phyloP scores from a whole-genome alignment of 2,329 filamentous ascomycete genomes.

The Penicillium sclerotiorum region DNA sequence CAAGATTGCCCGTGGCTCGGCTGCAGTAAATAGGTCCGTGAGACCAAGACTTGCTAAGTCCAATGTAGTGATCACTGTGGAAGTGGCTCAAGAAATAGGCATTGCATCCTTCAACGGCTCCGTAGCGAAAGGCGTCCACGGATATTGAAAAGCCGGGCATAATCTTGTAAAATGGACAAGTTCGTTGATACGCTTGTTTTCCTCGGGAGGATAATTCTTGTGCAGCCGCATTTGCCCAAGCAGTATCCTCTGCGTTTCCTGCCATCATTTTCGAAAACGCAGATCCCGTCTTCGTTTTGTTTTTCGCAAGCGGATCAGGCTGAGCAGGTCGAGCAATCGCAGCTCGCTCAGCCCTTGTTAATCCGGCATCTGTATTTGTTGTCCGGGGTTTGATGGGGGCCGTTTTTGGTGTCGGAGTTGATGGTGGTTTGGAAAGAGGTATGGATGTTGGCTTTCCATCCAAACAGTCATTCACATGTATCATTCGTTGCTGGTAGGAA shows the following conservation, averaged over 20 bases:
- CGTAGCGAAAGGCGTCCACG: conserved; percentile 95
- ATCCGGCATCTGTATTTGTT: conserved; percentile 7
- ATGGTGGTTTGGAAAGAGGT: conserved; percentile 4
- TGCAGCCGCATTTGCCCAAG: conserved; percentile 85
- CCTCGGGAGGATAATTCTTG: conserved; percentile 76
- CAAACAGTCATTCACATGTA: conserved; percentile 91
- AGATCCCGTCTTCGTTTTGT: conserved; percentile 53
- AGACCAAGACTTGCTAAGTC: conserved; percentile 81
- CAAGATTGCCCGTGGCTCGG: conserved; percentile 84
- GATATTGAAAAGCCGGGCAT: conserved; percentile 90
- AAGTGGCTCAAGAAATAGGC: conserved; percentile 98
- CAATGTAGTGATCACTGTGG: conserved; percentile 96
- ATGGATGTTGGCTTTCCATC: conserved; percentile 74
- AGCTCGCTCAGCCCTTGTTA: conserved; percentile 67
- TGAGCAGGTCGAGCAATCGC: conserved; percentile 77
- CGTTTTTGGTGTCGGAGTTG: conserved; percentile 11
- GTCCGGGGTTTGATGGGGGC: background rate
- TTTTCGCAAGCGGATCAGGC: conserved; percentile 70
- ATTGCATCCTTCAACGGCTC: conserved; percentile 85
- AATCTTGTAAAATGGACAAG: conserved; percentile 98
- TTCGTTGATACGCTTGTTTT: conserved; percentile 83
- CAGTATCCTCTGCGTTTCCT: conserved; percentile 82
- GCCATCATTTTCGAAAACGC: conserved; percentile 96
- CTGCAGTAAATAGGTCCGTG: conserved; percentile 98
- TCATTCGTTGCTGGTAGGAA: conserved; percentile 61